Evolutionary conservation across 768 basidiomycete genomes (phyloP).

Genomic region (Panellus pusillus): DNA sequence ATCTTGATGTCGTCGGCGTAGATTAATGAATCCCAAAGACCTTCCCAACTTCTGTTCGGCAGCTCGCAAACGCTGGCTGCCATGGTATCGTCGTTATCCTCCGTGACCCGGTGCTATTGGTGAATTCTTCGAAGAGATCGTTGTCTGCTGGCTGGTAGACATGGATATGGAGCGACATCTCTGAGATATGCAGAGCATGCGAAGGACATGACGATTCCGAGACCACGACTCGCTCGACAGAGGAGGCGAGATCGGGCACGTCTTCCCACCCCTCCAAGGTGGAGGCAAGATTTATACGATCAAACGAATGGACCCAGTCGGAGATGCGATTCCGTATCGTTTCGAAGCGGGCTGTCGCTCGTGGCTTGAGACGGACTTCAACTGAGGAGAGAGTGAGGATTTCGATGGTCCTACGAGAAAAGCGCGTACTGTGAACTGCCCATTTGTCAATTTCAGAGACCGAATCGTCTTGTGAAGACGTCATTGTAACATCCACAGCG

Average conservation of each 20-base stretch:
- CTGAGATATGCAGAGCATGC: constrained; percentile 50
- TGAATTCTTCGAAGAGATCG: constrained; percentile 74
- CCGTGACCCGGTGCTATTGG: constrained; percentile 49
- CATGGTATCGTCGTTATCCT: constrained; percentile 76
- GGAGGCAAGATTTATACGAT: constrained; percentile 69
- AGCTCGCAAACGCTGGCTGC: constrained; percentile 90
- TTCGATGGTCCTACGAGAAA: not conserved
- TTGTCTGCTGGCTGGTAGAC: constrained; percentile 80
- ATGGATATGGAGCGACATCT: constrained; percentile 75
- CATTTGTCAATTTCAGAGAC: constrained; percentile 36
- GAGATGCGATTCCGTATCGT: constrained; percentile 66
- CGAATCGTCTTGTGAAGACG: constrained; percentile 14
- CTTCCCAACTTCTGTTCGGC: constrained; percentile 81
- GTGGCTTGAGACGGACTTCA: constrained; percentile 75
- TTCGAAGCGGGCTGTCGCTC: constrained; percentile 73
- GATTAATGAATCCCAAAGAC: constrained; percentile 91
- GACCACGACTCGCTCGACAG: constrained; percentile 75
- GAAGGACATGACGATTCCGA: constrained; percentile 70
- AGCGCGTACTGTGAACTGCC: constrained; percentile 62
- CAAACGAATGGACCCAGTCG: constrained; percentile 55
- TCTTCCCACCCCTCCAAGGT: constrained; percentile 79
- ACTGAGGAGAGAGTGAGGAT: constrained; percentile 44
- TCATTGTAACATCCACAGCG: constrained; percentile 28
- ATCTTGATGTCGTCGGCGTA: constrained; percentile 83
- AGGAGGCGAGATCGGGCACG: constrained; percentile 63